Conservation (phyloP, 129 eudicot species). For the Artemisia tridentata region DNA sequence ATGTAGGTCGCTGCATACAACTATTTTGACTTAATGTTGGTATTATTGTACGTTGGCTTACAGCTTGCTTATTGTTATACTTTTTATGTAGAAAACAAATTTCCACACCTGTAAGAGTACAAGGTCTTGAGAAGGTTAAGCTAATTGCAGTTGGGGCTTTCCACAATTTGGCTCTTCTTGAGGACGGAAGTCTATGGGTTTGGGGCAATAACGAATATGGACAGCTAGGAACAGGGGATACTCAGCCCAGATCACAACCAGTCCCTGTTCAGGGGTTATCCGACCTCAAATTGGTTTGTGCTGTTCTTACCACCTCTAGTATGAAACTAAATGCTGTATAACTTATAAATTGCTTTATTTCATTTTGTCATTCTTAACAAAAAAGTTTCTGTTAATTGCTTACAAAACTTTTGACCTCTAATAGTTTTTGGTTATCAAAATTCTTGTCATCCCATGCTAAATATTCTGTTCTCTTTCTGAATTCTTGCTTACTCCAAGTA, state of each 20-base stretch:
- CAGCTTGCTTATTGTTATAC: not conserved
- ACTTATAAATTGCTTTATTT: not conserved
- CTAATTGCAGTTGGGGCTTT: slow-evolving; percentile 97
- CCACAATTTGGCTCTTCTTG: slow-evolving; percentile 90
- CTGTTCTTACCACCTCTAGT: not conserved
- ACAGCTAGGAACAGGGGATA: slow-evolving; percentile 97
- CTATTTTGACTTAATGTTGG: not conserved
- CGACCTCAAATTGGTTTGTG: slow-evolving; percentile 74
- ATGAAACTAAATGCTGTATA: not conserved
- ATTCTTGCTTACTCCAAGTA: too few relatives aligned
- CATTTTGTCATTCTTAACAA: not conserved
- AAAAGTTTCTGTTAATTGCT: too few relatives aligned
- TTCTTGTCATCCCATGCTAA: too few relatives aligned
- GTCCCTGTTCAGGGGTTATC: slow-evolving; percentile 88
- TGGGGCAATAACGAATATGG: slow-evolving; percentile 99
- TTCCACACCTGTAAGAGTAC: slow-evolving; percentile 93
- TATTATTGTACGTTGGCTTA: not conserved
- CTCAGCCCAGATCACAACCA: slow-evolving; percentile 98
- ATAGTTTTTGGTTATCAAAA: too few relatives aligned
- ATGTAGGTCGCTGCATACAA: slow-evolving; percentile 44
- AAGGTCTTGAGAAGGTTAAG: slow-evolving; percentile 90
- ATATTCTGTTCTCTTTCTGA: too few relatives aligned
- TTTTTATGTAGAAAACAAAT: slow-evolving; percentile 74
- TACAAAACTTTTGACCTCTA: too few relatives aligned
- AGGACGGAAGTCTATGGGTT: slow-evolving; percentile 80